These are phyloP conservation scores for Scheffersomyces ergatensis DNA, from an alignment of 805 yeast species.

Conservation along the genomic window DNA sequence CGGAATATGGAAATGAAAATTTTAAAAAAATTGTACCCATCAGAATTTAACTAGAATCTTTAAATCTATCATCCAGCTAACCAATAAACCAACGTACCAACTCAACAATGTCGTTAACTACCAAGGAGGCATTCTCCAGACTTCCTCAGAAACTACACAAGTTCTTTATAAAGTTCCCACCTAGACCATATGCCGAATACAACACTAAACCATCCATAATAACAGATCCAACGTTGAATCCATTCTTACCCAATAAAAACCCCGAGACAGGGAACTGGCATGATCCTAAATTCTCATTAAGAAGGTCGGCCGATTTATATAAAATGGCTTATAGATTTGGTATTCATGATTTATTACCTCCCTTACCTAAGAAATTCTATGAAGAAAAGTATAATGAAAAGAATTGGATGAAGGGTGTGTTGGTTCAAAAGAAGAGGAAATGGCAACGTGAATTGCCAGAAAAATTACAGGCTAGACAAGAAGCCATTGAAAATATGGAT, in stretches of 20 bases:
- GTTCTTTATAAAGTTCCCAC: conserved; percentile 83
- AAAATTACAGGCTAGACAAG: conserved; percentile 58
- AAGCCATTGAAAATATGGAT: conserved; percentile 67
- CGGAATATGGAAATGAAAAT: no score
- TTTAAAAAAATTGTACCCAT: no score
- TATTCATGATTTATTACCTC: conserved; percentile 74
- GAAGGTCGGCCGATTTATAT: conserved; percentile 80
- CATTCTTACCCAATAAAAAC: conserved; percentile 82
- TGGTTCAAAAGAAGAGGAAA: conserved; percentile 75
- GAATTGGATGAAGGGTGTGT: conserved; percentile 72
- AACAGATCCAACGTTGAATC: conserved; percentile 72
- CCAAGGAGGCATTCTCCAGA: conserved; percentile 49
- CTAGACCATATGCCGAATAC: conserved; percentile 71
- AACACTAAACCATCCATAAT: conserved; percentile 63
- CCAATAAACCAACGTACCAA: no score
- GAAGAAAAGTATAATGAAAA: conserved; percentile 72
- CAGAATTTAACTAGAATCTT: no score
- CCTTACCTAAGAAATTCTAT: conserved; percentile 66
- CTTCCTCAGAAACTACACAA: conserved; percentile 69
- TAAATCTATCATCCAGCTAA: no score
- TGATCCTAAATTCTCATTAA: conserved; percentile 71
- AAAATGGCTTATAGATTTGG: conserved; percentile 82
- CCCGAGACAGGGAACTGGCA: conserved; percentile 78
- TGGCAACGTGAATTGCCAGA: conserved; percentile 67
- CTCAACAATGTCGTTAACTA: conserved; percentile 22